Conservation (phyloP, 2,329 filamentous ascomycete species). For the Pestalotiopsis sp. region DNA sequence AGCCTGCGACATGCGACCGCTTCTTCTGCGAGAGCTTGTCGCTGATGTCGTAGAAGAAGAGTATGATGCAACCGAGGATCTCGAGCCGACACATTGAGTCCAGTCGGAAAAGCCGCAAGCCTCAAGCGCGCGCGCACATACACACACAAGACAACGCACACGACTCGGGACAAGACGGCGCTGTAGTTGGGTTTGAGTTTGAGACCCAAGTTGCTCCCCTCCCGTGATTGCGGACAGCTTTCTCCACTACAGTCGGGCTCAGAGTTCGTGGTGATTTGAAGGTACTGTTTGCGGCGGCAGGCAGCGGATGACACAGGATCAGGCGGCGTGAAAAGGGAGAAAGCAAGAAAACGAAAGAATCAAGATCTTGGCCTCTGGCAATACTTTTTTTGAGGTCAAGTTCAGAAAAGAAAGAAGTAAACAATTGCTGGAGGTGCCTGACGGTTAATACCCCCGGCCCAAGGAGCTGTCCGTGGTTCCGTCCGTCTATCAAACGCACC, state of each 20-base stretch:
- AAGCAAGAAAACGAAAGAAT: too few relatives aligned
- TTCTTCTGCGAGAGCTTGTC: conserved; percentile 41
- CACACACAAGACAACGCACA: too few relatives aligned
- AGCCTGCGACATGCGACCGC: conserved; percentile 26
- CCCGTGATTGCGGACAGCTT: not conserved
- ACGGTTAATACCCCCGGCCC: not conserved
- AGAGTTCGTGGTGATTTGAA: not conserved
- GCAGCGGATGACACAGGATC: not conserved
- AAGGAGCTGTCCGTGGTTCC: not conserved
- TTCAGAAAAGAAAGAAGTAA: not conserved
- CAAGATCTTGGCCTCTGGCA: not conserved
- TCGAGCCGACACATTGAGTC: conserved; percentile 56
- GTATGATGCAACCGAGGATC: conserved; percentile 51
- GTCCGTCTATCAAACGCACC: not conserved
- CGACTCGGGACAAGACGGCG: not conserved
- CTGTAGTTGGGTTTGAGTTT: not conserved
- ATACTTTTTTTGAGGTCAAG: not conserved
- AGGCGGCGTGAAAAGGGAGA: not conserved
- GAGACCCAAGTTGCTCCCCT: not conserved
- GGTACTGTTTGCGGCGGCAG: not conserved
- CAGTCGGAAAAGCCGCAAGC: not conserved
- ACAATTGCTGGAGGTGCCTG: not conserved
- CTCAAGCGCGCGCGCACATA: too few relatives aligned
- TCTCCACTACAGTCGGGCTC: not conserved
- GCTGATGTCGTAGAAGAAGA: conserved; percentile 47